Conservation (phyloP, 169 alveolate genomes). For the Plasmodium falciparum region DNA sequence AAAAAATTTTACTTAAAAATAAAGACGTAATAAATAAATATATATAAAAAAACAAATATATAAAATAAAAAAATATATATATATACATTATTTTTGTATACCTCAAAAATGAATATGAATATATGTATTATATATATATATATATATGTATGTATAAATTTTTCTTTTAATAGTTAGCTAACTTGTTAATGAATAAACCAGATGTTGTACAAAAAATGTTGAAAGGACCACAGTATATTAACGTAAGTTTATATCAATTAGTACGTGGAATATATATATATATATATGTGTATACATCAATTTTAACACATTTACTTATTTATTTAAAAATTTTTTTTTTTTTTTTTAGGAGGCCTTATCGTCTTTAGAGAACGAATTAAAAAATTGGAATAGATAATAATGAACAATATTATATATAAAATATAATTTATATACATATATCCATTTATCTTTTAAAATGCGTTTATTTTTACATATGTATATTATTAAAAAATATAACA, state of each 20-base stretch:
- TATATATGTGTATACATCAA: not conserved
- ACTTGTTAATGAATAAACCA: conserved; percentile 69
- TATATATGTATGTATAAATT: not conserved
- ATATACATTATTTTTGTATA: not conserved
- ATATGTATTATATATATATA: not conserved
- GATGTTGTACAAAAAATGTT: conserved; percentile 67
- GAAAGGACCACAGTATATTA: conserved; percentile 67
- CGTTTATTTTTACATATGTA: no score
- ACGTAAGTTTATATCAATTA: conserved; percentile 22
- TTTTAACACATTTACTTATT: not conserved
- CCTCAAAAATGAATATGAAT: not conserved
- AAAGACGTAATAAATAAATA: conserved; percentile 25
- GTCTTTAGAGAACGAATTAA: conserved; percentile 54
- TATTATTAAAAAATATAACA: no score
- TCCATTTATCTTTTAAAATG: no score
- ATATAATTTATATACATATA: no score
- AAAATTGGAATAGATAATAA: conserved; percentile 31
- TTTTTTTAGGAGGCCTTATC: conserved; percentile 64
- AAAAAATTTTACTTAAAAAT: conserved; percentile 48
- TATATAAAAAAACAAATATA: no score
- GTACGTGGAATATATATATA: not conserved
- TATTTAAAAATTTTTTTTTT: not conserved
- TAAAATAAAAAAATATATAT: not conserved
- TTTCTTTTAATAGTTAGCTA: conserved; percentile 47
- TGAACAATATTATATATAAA: no score